These are phyloP conservation scores for Brassica cretica DNA, from an alignment of 345 rosid species.

Conservation along the genomic window DNA sequence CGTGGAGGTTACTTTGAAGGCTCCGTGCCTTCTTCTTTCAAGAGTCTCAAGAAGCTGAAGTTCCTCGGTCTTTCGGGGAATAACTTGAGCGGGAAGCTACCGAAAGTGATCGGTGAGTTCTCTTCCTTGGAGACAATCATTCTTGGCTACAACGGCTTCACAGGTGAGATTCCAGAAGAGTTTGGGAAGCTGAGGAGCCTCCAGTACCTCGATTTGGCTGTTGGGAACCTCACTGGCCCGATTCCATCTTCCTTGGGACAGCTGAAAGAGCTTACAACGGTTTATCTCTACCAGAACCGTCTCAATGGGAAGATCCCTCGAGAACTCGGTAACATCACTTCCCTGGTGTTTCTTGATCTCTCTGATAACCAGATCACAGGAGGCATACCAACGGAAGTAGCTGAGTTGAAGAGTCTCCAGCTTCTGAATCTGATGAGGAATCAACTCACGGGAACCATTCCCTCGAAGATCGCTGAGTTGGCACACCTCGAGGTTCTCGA, in stretches of 20 bases:
- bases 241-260: conserved; percentile 60
- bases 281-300: conserved; percentile 61
- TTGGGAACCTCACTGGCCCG: conserved; percentile 62
- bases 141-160: conserved; percentile 69
- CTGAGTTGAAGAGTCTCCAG: conserved; percentile 56
- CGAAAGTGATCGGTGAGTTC: conserved; percentile 59
- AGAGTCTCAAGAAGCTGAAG: conserved; percentile 59
- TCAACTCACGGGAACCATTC: conserved; percentile 57
- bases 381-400: conserved; percentile 57
- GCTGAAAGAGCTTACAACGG: conserved; percentile 60
- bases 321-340: conserved; percentile 58
- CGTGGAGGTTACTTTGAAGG: conserved; percentile 82
- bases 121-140: conserved; percentile 63
- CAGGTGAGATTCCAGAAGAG: conserved; percentile 66
- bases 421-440: conserved; percentile 78
- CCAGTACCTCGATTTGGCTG: conserved; percentile 71
- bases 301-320: conserved; percentile 63
- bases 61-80: conserved; percentile 81
- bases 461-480: conserved; percentile 55
- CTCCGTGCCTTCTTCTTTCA: conserved; percentile 51
- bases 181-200: conserved; percentile 67
- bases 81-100: conserved; percentile 61
- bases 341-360: conserved; percentile 63
- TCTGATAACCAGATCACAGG: conserved; percentile 75
- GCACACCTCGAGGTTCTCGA: conserved; percentile 64